phyloP scores from a whole-genome alignment of 345 rosid species.

The Syzygium grande region DNA sequence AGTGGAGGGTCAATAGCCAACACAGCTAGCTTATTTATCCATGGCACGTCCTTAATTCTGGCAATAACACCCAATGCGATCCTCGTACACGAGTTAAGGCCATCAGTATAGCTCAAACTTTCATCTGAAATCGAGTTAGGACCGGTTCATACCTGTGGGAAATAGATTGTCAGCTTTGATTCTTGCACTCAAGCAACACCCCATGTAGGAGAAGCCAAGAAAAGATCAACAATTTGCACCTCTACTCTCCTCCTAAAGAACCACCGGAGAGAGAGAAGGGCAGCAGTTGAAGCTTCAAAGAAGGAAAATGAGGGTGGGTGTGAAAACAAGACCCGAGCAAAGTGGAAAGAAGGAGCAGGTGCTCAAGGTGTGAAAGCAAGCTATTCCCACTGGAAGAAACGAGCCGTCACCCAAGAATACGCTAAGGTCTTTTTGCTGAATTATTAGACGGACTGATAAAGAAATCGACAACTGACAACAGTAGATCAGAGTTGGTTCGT shows the following conservation, averaged over 20 bases:
- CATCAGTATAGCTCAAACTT: background rate
- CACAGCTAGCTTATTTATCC: background rate
- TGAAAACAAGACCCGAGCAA: background rate
- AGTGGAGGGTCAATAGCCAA: background rate
- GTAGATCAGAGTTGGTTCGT: background rate
- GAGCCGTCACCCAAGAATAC: background rate
- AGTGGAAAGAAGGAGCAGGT: background rate
- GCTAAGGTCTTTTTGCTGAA: background rate
- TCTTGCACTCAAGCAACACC: conserved; percentile 1
- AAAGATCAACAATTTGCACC: background rate
- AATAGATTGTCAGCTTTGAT: conserved; percentile 30
- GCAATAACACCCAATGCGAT: background rate
- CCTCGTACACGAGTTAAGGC: background rate
- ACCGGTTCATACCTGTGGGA: conserved; percentile 22
- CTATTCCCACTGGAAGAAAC: background rate
- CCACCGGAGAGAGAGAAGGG: background rate
- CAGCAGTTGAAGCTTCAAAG: background rate
- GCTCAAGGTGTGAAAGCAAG: background rate
- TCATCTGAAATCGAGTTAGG: background rate
- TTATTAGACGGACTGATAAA: background rate
- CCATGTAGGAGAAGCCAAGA: background rate
- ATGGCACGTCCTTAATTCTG: background rate
- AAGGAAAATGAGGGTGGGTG: background rate
- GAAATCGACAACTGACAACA: background rate
- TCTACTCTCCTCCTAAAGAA: background rate